phyloP scores from a whole-genome alignment of 1,284 basidiomycete genomes.

The Ceratobasidium sp. region DNA sequence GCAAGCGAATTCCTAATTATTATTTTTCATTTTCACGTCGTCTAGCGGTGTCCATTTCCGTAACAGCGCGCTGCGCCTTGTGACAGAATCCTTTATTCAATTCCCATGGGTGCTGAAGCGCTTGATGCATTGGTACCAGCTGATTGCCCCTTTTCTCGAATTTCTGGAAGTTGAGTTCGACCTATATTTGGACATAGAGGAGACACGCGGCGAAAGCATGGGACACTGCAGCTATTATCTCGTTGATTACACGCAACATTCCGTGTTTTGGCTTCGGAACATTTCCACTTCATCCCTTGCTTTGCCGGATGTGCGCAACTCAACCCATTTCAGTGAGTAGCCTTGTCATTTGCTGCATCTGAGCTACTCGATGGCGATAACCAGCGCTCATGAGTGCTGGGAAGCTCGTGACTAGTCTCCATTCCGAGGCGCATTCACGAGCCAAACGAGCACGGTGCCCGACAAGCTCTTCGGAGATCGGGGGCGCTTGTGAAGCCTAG shows the following conservation, averaged over 20 bases:
- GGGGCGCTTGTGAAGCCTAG: no score
- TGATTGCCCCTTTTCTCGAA: background rate
- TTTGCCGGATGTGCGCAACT: background rate
- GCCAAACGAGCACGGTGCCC: no score
- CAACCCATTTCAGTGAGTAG: slow-evolving; percentile 14
- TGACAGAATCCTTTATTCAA: slow-evolving; percentile 21
- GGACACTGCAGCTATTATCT: slow-evolving; percentile 30
- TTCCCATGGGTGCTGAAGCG: background rate
- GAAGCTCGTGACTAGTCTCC: no score
- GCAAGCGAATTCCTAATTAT: background rate
- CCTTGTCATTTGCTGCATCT: background rate
- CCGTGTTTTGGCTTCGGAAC: slow-evolving; percentile 37
- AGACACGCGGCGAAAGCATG: slow-evolving; percentile 4
- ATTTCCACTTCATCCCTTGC: slow-evolving; percentile 18
- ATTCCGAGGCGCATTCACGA: no score
- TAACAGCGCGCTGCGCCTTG: slow-evolving; percentile 2
- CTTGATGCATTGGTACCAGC: slow-evolving; percentile 14
- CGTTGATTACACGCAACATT: slow-evolving; percentile 12
- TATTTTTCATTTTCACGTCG: background rate
- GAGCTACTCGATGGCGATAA: background rate
- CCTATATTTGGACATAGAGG: slow-evolving; percentile 16
- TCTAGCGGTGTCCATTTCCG: slow-evolving; percentile 22
- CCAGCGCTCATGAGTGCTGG: no score
- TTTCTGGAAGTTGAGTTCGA: slow-evolving; percentile 2
- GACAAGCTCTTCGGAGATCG: no score